Base-by-base conservation (phyloP, 176 grass and related monocot genomes). In the Dendrocalamus sinicus region DNA sequence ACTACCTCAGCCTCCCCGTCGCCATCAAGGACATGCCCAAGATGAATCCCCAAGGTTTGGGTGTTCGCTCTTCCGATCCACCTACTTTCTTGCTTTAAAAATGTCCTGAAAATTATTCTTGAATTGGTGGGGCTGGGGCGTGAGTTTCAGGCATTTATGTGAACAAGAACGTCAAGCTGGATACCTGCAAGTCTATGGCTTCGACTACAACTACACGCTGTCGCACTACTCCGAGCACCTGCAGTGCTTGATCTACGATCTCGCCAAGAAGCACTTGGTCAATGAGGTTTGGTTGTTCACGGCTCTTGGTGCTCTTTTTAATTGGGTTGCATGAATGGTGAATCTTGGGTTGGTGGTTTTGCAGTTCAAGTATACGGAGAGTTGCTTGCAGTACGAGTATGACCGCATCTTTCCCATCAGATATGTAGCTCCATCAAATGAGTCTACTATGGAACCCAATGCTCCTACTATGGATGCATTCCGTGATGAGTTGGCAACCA, bases 181-280 rank as follows among this genome's bases (percentile, higher is more conserved):
- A 92, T 0, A 91, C 75, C 80, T 99, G 37, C 92, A 99, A 28
- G 94, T 99, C n/a, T 99, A 96, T 50, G 96, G 96, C 58, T 99
- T 99, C 47, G 96, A 99, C 87, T 99, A 96, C 23, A 93, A 99
- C 84, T 99, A 99, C 88, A 99, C 96, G 6, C 84, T 99, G 40
- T 90, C 92, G 1, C 96, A 94, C 84, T 99, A 99, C 89, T 85
- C 94, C 0, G 94, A 92, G 28, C 88, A 99, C 70, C 71, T 99
- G 53, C 90, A 96, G 54, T 85, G 87, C 78, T 79, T 99, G 76
- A 94, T 96, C 74, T 99, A 99, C 35, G 92, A 99, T 72, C 93
- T 96, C 64, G 96, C 96, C 48, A 99, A 96, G 85, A 96, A 92
- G 62, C 94, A 96, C 86, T 72, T 96, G 75, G 94, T 99, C 16